These are phyloP conservation scores for Wallacemonas sp. DNA, from an alignment of 208 protist species.

Conservation along the genomic window DNA sequence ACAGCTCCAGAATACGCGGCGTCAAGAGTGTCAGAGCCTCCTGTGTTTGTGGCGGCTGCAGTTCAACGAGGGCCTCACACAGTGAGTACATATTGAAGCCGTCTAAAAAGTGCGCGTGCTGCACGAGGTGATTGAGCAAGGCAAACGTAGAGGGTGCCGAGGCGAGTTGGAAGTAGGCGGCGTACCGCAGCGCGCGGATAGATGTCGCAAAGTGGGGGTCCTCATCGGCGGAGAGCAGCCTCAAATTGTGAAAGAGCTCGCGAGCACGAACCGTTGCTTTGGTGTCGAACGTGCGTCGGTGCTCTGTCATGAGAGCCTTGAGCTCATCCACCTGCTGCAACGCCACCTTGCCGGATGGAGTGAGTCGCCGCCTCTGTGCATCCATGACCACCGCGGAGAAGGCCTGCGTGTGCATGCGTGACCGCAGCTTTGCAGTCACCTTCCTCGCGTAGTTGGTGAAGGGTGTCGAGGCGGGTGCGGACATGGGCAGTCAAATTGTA, in stretches of 20 bases:
- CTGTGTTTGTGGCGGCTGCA: conserved; percentile 54
- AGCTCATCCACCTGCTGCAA: conserved; percentile 49
- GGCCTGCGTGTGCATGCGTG: conserved; percentile 67
- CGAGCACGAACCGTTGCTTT: conserved; percentile 34
- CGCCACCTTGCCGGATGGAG: conserved; percentile 31
- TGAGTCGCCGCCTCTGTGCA: conserved; percentile 12
- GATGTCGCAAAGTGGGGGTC: conserved; percentile 65
- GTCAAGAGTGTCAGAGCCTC: conserved; percentile 61
- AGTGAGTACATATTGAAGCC: conserved; percentile 49
- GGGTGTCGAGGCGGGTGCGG: conserved; percentile 2
- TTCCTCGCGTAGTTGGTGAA: conserved; percentile 43
- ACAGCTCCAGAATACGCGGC: conserved; percentile 56
- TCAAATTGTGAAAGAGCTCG: conserved; percentile 57
- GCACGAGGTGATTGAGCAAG: conserved; percentile 73
- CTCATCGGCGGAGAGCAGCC: conserved; percentile 67
- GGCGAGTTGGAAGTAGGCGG: conserved; percentile 59
- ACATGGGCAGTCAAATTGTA: no score
- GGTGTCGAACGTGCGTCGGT: conserved; percentile 54
- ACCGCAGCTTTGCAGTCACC: conserved; percentile 61
- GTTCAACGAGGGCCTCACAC: conserved; percentile 26
- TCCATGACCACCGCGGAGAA: conserved; percentile 29
- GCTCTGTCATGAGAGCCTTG: conserved; percentile 26
- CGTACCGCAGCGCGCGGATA: conserved; percentile 50
- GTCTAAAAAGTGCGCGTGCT: conserved; percentile 75
- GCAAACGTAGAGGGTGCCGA: conserved; percentile 51